These are phyloP conservation scores for Karstenula rhodostoma DNA, from an alignment of 2,329 filamentous ascomycete species.

Conservation along the genomic window DNA sequence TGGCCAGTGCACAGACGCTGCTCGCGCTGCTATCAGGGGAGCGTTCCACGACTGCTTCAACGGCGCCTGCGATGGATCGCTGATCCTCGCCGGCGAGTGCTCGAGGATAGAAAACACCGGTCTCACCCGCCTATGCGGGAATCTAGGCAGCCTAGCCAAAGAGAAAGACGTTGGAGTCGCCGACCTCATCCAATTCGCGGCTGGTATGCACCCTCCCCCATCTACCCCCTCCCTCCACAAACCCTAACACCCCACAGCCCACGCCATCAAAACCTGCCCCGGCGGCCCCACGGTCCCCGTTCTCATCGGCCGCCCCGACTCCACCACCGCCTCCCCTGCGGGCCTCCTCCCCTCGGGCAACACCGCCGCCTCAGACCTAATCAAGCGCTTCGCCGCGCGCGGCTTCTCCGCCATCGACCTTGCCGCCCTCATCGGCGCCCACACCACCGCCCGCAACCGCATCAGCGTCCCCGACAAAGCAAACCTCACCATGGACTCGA, in stretches of 20 bases:
- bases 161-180: constrained; percentile 49
- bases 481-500: constrained; percentile 43
- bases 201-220: constrained; percentile 20
- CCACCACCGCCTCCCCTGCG: constrained; percentile 27
- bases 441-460: constrained; percentile 45
- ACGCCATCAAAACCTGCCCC: constrained; percentile 48
- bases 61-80: constrained; percentile 47
- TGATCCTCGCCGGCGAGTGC: constrained; percentile 48
- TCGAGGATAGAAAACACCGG: constrained; percentile 52
- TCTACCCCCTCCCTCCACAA: neutral
- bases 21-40: constrained; percentile 44
- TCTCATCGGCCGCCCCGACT: constrained; percentile 46
- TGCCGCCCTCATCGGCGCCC: constrained; percentile 50
- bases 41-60: constrained; percentile 50
- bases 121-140: constrained; percentile 52
- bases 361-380: constrained; percentile 27
- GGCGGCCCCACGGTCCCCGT: constrained; percentile 44
- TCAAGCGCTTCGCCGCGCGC: constrained; percentile 46
- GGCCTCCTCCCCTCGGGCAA: constrained; percentile 35
- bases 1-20: constrained; percentile 47
- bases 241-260: constrained; percentile 29
- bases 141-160: constrained; percentile 50
- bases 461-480: constrained; percentile 32
- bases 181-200: constrained; percentile 50
- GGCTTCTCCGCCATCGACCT: constrained; percentile 49